Percentiles rank a stretch among this genome's conserved stretches.
Conservation (phyloP, 1,284 basidiomycete genomes). For the Papiliotrema flavescens region DNA sequence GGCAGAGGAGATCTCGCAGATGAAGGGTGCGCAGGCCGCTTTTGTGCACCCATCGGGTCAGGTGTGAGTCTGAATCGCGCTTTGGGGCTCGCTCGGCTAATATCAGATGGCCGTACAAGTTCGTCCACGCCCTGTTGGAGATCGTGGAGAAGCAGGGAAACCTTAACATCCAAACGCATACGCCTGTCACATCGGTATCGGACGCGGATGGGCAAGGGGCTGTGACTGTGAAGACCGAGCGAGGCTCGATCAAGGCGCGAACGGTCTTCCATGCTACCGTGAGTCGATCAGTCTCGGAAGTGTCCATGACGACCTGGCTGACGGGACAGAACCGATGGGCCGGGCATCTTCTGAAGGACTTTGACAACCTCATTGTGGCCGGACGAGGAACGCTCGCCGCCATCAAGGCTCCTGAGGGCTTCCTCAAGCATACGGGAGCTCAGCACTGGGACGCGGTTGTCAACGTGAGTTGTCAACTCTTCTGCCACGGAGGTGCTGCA, state of each 20-base stretch:
- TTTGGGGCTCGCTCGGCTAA: background rate
- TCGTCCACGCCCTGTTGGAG: constrained; percentile 19
- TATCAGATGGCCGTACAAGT: constrained; percentile 20
- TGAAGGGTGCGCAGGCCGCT: constrained; percentile 17
- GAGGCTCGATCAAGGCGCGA: constrained; percentile 16
- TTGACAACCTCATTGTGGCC: constrained; percentile 16
- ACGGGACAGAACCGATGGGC: constrained; percentile 24
- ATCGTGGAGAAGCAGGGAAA: constrained; percentile 9
- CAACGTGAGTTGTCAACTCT: constrained; percentile 14
- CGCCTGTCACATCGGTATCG: constrained; percentile 15
- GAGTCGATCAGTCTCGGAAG: background rate
- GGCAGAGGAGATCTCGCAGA: constrained; percentile 20
- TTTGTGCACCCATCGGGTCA: constrained; percentile 20
- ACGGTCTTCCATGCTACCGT: constrained; percentile 25
- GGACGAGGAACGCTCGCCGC: constrained; percentile 20
- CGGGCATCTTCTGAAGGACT: constrained; percentile 17
- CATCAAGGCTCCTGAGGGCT: constrained; percentile 19
- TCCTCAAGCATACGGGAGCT: constrained; percentile 16
- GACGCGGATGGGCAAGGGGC: constrained; percentile 11
- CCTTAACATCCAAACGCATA: constrained; percentile 22
- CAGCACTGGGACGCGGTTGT: constrained; percentile 22
- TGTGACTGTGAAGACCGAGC: constrained; percentile 17
- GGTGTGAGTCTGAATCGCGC: constrained; percentile 14
- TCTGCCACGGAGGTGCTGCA: background rate
- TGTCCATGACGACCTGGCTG: background rate